These are phyloP conservation scores for Salicornia ramosissima DNA, from an alignment of 148 eudicot species.

Conservation along the genomic window DNA sequence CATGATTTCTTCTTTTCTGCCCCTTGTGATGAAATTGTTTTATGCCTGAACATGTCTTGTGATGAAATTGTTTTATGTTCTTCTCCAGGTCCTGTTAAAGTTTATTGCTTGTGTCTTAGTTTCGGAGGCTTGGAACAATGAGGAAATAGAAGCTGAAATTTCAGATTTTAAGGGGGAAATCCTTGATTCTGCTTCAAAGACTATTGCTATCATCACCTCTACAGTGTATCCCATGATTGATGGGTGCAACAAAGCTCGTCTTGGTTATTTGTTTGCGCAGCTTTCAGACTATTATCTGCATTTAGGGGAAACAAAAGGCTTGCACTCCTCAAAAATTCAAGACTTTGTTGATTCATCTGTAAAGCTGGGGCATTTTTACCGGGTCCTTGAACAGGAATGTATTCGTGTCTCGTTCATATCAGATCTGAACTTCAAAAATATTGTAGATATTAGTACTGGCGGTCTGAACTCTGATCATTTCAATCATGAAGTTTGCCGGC, in stretches of 20 bases:
- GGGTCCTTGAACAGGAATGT: conserved; percentile 71
- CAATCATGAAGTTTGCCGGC: conserved; percentile 58
- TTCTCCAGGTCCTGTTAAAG: conserved; percentile 61
- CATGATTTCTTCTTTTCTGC: background rate
- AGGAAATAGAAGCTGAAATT: conserved; percentile 65
- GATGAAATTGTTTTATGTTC: conserved; percentile 14
- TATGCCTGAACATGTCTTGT: background rate
- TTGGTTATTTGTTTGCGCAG: conserved; percentile 57
- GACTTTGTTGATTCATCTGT: conserved; percentile 24
- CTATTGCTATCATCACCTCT: conserved; percentile 44
- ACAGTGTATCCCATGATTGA: conserved; percentile 65
- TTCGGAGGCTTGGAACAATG: conserved; percentile 74
- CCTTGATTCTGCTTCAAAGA: conserved; percentile 54
- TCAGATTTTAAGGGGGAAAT: conserved; percentile 52
- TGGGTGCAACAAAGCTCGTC: conserved; percentile 68
- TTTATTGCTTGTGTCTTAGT: conserved; percentile 61
- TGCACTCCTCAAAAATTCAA: conserved; percentile 17
- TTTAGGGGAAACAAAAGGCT: conserved; percentile 37
- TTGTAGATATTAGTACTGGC: conserved; percentile 51
- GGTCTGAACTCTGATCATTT: conserved; percentile 48
- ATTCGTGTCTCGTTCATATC: conserved; percentile 57
- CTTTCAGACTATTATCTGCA: conserved; percentile 77
- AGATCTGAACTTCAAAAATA: conserved; percentile 80
- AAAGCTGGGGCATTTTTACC: conserved; percentile 44
- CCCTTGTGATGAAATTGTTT: conserved; percentile 7